Conservation (phyloP, 73 alveolate genomes). For the Paramecium biaurelia region DNA sequence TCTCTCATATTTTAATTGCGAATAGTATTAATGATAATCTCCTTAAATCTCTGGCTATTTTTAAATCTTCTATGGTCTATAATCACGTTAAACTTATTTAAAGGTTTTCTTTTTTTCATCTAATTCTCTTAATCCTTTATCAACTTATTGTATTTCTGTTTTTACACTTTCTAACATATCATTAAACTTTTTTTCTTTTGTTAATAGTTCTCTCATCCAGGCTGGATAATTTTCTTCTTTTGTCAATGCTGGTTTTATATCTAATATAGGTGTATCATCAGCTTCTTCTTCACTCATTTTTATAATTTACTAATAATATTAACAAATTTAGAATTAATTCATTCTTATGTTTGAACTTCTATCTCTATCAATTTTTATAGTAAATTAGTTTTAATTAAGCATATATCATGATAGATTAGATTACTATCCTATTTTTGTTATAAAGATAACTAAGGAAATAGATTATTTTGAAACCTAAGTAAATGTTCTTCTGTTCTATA, state of each 20-base stretch:
- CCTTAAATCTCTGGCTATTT: conserved; percentile 14
- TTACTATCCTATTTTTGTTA: no score
- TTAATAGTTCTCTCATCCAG: conserved; percentile 41
- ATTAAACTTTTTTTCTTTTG: not conserved
- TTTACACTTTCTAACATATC: not conserved
- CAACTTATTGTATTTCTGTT: not conserved
- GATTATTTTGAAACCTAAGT: no score
- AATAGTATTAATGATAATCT: not conserved
- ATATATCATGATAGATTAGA: no score
- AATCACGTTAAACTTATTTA: not conserved
- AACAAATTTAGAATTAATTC: not conserved
- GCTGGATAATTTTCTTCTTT: conserved; percentile 47
- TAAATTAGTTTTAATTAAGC: no score
- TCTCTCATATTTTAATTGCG: not conserved
- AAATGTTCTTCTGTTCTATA: no score
- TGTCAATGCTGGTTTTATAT: not conserved
- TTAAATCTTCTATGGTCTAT: not conserved
- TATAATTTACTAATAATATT: no score
- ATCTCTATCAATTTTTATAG: not conserved
- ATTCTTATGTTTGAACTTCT: no score
- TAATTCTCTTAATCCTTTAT: conserved; percentile 17
- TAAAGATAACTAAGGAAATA: no score
- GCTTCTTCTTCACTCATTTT: conserved; percentile 27
- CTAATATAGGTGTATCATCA: conserved; percentile 42
- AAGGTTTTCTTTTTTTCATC: conserved; percentile 18